Evolutionary conservation across 768 basidiomycete genomes (phyloP).

Genomic region (Termitomyces sp.): DNA sequence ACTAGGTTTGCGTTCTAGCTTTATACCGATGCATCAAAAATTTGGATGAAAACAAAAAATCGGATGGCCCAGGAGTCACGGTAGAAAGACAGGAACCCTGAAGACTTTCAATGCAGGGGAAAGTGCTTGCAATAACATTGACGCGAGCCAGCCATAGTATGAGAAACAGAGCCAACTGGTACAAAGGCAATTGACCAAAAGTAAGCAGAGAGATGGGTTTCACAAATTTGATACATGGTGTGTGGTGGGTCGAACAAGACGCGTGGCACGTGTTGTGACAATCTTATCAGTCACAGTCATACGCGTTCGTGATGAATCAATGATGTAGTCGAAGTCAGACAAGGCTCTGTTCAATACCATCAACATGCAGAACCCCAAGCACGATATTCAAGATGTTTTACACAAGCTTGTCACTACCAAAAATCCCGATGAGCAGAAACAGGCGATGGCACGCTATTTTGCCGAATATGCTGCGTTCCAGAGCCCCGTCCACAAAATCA

Average conservation of each 20-base stretch:
- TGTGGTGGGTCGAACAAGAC: not conserved
- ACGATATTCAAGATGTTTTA: slow-evolving; percentile 43
- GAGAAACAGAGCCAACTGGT: not conserved
- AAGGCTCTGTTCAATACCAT: not conserved
- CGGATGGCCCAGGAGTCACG: not conserved
- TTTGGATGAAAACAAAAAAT: not conserved
- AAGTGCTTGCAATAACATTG: not conserved
- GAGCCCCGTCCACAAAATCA: slow-evolving; percentile 52
- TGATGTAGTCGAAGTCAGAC: not conserved
- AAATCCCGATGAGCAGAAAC: slow-evolving; percentile 44
- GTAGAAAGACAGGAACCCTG: not conserved
- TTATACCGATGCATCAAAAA: not conserved
- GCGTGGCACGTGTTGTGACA: slow-evolving; percentile 1
- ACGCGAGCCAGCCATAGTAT: not conserved
- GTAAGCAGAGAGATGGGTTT: not conserved
- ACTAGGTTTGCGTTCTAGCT: not conserved
- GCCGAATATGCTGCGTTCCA: slow-evolving; percentile 48
- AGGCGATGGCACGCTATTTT: slow-evolving; percentile 44
- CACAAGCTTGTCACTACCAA: slow-evolving; percentile 38
- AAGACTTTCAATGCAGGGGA: not conserved
- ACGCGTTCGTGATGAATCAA: not conserved
- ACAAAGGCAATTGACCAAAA: not conserved
- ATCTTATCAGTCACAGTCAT: not conserved
- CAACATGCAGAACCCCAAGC: slow-evolving; percentile 50
- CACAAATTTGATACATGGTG: not conserved